phyloP scores from a whole-genome alignment of 2,329 filamentous ascomycete species.

The Pseudocercospora fijiensis region DNA sequence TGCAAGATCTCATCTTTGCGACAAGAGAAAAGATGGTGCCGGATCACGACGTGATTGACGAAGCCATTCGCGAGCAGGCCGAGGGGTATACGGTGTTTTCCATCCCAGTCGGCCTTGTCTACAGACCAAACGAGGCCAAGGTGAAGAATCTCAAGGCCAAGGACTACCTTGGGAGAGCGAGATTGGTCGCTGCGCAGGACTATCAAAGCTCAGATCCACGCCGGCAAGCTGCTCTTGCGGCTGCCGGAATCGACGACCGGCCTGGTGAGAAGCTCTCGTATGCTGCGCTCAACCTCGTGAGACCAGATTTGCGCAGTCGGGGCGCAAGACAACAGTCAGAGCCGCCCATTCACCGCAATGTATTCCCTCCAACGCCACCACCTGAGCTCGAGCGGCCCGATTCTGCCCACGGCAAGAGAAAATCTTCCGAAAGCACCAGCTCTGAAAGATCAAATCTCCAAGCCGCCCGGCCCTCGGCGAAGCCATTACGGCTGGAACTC shows the following conservation, averaged over 20 bases:
- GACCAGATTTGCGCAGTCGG: slow-evolving; percentile 75
- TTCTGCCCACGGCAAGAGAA: slow-evolving; percentile 29
- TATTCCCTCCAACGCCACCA: slow-evolving; percentile 68
- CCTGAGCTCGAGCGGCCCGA: slow-evolving; percentile 66
- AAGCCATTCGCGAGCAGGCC: slow-evolving; percentile 88
- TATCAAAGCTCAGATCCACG: slow-evolving; percentile 31
- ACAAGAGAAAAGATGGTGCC: slow-evolving; percentile 94
- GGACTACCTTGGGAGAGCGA: slow-evolving; percentile 95
- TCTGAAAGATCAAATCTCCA: slow-evolving; percentile 41
- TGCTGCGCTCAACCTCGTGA: slow-evolving; percentile 89
- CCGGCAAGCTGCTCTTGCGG: slow-evolving; percentile 38
- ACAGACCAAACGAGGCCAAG: slow-evolving; percentile 94
- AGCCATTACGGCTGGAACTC: slow-evolving; percentile 51
- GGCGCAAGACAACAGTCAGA: slow-evolving; percentile 74
- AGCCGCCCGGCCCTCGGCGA: slow-evolving; percentile 45
- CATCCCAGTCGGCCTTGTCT: slow-evolving; percentile 92
- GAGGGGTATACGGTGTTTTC: slow-evolving; percentile 99
- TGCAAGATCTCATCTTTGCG: slow-evolving; percentile 87
- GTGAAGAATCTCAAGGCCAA: slow-evolving; percentile 98
- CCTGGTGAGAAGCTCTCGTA: slow-evolving; percentile 83
- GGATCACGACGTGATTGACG: slow-evolving; percentile 96
- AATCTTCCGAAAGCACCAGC: slow-evolving; percentile 47
- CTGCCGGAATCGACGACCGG: slow-evolving; percentile 70
- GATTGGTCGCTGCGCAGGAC: slow-evolving; percentile 70
- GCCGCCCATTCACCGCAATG: slow-evolving; percentile 72